phyloP scores from a whole-genome alignment of 2,329 filamentous ascomycete genomes.

The Clarireedia monteithiana region DNA sequence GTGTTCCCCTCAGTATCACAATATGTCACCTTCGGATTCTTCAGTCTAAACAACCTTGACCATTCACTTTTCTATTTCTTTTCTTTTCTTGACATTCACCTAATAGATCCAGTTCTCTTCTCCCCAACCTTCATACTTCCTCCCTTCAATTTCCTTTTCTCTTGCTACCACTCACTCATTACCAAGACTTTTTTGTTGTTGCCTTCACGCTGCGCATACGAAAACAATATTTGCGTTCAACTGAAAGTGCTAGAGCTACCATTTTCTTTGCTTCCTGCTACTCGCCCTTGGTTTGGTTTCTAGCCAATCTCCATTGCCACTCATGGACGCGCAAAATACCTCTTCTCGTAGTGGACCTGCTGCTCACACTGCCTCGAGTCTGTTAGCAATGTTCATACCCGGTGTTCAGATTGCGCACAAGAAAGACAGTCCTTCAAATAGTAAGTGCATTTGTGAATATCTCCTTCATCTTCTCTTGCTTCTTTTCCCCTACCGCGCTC shows the following conservation, averaged over 20 bases:
- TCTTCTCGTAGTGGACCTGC: constrained; percentile 6
- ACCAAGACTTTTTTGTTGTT: background rate
- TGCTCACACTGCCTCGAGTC: constrained; percentile 16
- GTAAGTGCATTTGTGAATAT: background rate
- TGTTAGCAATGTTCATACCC: constrained; percentile 25
- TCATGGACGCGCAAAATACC: background rate
- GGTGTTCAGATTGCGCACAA: constrained; percentile 23
- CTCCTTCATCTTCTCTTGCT: too few species aligned
- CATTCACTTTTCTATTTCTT: too few species aligned
- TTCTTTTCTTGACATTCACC: too few species aligned
- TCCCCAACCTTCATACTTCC: background rate
- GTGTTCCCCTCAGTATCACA: too few species aligned
- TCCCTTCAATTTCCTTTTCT: background rate
- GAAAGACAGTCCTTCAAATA: constrained; percentile 13
- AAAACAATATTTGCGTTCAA: background rate
- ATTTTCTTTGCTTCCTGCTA: too few species aligned
- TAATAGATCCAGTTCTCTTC: too few species aligned
- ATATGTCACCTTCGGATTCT: too few species aligned
- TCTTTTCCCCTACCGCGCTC: too few species aligned
- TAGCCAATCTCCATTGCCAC: too few species aligned
- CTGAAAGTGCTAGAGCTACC: too few species aligned
- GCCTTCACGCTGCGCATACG: background rate
- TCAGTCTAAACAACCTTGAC: too few species aligned
- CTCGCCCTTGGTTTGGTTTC: too few species aligned
- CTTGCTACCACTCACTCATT: background rate